phyloP scores from a whole-genome alignment of 106 monocot species.

The Chionographis japonica region DNA sequence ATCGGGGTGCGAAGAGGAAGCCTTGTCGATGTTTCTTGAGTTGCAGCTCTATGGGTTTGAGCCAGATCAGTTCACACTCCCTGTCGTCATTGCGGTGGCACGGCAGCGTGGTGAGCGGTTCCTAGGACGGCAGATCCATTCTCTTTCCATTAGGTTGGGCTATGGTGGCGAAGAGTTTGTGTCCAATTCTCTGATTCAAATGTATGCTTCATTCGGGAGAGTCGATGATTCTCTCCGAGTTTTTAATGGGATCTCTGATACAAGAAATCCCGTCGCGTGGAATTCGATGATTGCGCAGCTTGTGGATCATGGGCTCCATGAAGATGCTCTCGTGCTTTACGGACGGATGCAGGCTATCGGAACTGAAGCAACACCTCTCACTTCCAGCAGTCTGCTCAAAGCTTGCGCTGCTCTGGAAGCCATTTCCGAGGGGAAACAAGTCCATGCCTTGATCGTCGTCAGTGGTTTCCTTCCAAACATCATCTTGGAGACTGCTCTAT shows the following conservation, averaged over 20 bases:
- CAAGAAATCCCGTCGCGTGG: slow-evolving; percentile 4
- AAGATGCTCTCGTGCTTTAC: slow-evolving; percentile 12
- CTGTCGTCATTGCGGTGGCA: slow-evolving; percentile 1
- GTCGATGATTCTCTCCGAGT: slow-evolving; percentile 11
- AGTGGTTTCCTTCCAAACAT: slow-evolving; percentile 6
- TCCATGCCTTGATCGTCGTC: slow-evolving; percentile 6
- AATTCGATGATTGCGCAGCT: slow-evolving; percentile 31
- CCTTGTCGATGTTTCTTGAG: slow-evolving; percentile 19
- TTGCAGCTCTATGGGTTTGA: slow-evolving; percentile 6
- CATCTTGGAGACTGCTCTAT: slow-evolving; percentile 20
- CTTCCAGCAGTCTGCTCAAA: slow-evolving; percentile 28
- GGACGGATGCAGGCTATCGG: slow-evolving; percentile 6
- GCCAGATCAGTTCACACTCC: slow-evolving; percentile 27
- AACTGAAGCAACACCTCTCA: slow-evolving; percentile 17
- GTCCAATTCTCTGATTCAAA: slow-evolving; percentile 28
- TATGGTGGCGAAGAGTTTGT: slow-evolving; percentile 28
- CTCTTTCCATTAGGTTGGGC: slow-evolving; percentile 19
- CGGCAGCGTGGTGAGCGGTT: neutral
- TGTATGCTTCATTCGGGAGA: slow-evolving; percentile 19
- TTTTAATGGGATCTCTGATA: slow-evolving; percentile 8
- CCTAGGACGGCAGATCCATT: slow-evolving; percentile 20
- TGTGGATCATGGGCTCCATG: slow-evolving; percentile 5
- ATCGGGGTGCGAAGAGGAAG: slow-evolving; percentile 6
- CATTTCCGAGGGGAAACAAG: slow-evolving; percentile 6
- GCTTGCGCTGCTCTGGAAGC: slow-evolving; percentile 12